Base-by-base conservation (phyloP, 2,329 filamentous ascomycete genomes). In the Colletotrichum sp. region DNA sequence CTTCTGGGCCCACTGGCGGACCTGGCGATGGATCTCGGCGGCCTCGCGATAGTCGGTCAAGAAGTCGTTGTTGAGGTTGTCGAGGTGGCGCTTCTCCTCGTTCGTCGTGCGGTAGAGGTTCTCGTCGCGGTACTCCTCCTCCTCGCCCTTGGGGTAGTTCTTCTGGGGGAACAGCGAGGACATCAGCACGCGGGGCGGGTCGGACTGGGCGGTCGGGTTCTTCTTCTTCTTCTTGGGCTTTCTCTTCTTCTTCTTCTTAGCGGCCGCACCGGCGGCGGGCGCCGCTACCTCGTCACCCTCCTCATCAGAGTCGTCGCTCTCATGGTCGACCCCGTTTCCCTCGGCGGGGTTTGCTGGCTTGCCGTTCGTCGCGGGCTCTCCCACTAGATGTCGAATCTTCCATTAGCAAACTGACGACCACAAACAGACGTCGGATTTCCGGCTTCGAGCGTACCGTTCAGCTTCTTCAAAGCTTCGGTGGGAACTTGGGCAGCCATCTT, bases 21-120 rank as follows among this genome's bases (percentile, higher is more conserved):
- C 95, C 84, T 98, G 94, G 75, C 95, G 93, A 84, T 98, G 95
- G 21, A 95, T 92, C 86, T 98, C 95, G 26, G 95, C 95, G 63
- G 92, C 95, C 81, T 96, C 91, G 78, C 95, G 93, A 84, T 96
- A 98, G 81, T 98, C 95, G 76, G 90, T 89, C 69, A 98, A 86
- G 87, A 95, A 96, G 79, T 96, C 94, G 67, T 55, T 77, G 77
- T 78, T 78, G 39, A 78, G 76, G 81, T 94, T 94, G 84, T 96
- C 94, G 70, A 96, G 89, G 81, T 96, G 92, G 69, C 95, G 91
- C 87, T 96, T 96, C 88, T 98, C 95, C 85, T 96, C 95, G 84
- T 89, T 92, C 15, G 95, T 98, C 5, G 94, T 97, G 73, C 95
- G 92, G 84, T 93, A 95, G 55, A 90, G 85, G 83, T 97, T 97